Evolutionary conservation across 192 early-diverging fungal genomes (phyloP), one percentile per base, ranked within the genome.

Genomic region (Obelidium mucronatum): DNA sequence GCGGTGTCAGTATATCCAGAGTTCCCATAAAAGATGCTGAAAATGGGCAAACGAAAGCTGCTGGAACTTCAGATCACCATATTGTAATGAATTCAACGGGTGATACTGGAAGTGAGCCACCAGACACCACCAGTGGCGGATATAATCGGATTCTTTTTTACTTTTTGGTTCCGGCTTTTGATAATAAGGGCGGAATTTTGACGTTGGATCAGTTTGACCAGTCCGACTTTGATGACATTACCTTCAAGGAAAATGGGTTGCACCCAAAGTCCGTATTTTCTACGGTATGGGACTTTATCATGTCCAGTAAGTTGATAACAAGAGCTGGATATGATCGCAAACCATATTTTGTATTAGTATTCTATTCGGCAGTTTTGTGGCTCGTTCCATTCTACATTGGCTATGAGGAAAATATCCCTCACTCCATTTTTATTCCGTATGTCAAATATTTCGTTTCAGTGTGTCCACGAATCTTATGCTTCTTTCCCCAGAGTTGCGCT

Each of bases 191-290:
- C 30, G 30, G 28, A 26, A 60, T 60, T 1, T 28, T 60, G 1
- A 31, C 24, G 1, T 30, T 60, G 1, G 58, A 60, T 30, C 22
- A 30, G 13, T 60, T 60, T 1, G 58, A 60, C 17, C 30, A 26
- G 58, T 15, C 22, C 17, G 58, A 60, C 31, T 13, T 60, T 60
- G 22, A 19, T 15, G 17, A 19, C 1, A 24, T 81, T 68, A 24
- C 53, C 19, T 64, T 79, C 54, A 75, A 26, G 13, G 30, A 19
- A 1, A 60, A 60, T 30, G 58, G 58, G 17, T 30, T 60, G 17
- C 58, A 60, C 31, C 58, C 58, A 30, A 60, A 60, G 30, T 60
- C 58, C 58, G 58, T 60, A 30, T 60, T 60, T 30, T 15, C 2
- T 30, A 60, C 58, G 2, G 22, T 26, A 13, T 60, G 58, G 58